These are phyloP conservation scores for Chrysoporthe puriensis DNA, from an alignment of 2,329 filamentous ascomycete genomes.

Conservation along the genomic window DNA sequence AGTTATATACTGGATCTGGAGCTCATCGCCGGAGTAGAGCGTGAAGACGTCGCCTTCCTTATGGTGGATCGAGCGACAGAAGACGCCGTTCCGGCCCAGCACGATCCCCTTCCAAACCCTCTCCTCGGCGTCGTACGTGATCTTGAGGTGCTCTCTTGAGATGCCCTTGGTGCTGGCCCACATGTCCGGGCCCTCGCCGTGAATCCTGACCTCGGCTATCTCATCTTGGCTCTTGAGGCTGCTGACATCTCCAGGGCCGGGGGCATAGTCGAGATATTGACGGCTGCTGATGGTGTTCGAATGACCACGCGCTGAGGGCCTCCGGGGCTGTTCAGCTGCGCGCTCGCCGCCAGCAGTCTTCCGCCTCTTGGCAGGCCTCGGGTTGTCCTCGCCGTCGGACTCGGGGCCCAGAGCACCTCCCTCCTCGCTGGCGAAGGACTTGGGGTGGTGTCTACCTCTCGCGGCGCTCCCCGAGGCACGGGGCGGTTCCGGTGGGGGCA, in stretches of 20 bases:
- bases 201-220: conserved; percentile 71
- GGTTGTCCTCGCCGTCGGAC: conserved; percentile 58
- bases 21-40: conserved; percentile 65
- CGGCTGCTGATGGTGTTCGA: conserved; percentile 54
- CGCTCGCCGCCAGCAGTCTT: conserved; percentile 45
- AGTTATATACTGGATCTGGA: conserved; percentile 73
- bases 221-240: conserved; percentile 63
- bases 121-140: conserved; percentile 67
- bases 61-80: conserved; percentile 61
- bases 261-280: conserved; percentile 64
- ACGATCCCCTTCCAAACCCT: conserved; percentile 68
- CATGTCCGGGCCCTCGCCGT: conserved; percentile 67
- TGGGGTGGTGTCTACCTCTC: conserved; percentile 59
- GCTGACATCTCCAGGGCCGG: conserved; percentile 61
- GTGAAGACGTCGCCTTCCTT: conserved; percentile 59
- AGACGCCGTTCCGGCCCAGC: conserved; percentile 69
- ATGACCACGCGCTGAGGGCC: conserved; percentile 26
- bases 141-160: conserved; percentile 73
- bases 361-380: conserved; percentile 51
- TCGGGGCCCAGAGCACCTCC: conserved; percentile 70
- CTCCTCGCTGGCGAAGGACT: conserved; percentile 70
- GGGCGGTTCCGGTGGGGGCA: conserved; percentile 56
- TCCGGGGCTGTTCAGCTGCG: conserved; percentile 20
- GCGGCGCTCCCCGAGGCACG: conserved; percentile 39
- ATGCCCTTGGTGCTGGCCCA: conserved; percentile 71